Evolutionary conservation across 306 rosid species (phyloP), one percentile per base, ranked within the genome.

Genomic region (Pyrus bretschneideri): DNA sequence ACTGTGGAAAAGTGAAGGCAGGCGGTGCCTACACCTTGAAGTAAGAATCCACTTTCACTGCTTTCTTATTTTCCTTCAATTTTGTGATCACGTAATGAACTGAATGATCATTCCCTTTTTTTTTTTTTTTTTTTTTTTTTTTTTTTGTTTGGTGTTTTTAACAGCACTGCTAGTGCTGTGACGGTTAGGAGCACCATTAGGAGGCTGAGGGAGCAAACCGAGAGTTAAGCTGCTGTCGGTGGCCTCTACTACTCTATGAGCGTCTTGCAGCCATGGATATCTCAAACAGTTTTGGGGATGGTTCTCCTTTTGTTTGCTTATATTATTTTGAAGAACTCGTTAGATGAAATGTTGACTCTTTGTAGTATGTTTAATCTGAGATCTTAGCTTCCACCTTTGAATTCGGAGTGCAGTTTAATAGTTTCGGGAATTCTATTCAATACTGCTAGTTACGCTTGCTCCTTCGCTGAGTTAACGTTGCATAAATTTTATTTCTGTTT

Each of bases 1-100:
- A 91, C 80, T 91, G 97, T 62, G 97, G 97, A 42, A 91, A 91
- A 87, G 95, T 89, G 75, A 89, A 92, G 76, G 95, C 97, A 0
- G 93, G 93, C 5, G 97, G 97, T 67, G 97, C 89, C 70, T 92
- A 92, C 82, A 92, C 93, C 35, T 78, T 88, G 87, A 92, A 92
- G 97, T 90, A 88, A 82, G 57, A 23, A n/a, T 40, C 54, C 17
- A 11, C 55, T 59, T 45, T 17, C 7, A 2, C 9, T 58, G 71
- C 7, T 9, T 14, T 71, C 15, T 40, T 2, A 1, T 55, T 11
- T 5, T 3, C 4, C 13, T 23, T 71, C 18, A 15, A 11, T 59
- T 11, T 35, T 73, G 9, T 8, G 38, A 12, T 12, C 4, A 21
- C 70, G n/a, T 13, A 18, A 31, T n/a, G 55, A 52, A 29, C 76